Base-by-base conservation (phyloP, 331 rosid species). In the Cydonia oblonga region DNA sequence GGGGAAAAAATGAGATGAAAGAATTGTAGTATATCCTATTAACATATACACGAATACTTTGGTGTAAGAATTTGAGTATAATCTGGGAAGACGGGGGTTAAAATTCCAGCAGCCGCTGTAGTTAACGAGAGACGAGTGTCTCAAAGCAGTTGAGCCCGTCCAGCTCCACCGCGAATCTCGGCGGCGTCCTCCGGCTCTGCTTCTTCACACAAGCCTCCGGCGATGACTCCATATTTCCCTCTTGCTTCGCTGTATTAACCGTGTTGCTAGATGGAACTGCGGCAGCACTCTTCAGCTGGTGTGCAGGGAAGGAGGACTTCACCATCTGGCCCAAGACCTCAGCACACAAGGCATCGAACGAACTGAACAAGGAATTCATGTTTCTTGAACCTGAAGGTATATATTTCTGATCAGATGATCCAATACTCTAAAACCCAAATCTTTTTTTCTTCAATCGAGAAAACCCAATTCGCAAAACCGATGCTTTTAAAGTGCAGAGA, bases 141-240 rank as follows among this genome's bases (percentile, higher is more conserved):
- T 85, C 89, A 29, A 85, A 85, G 44, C 85, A 83, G 73, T 85
- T 53, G 40, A 85, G 73, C 11, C 89, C 89, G 63, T 82, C 89
- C 15, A 85, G 69, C 57, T 85, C 89, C 26, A 73, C 78, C 10
- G 89, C 89, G 20, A 81, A 80, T 60, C 89, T 46, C 0, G 71
- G 76, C 32, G 57, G 58, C 4, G n/a, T 51, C 44, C 14, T 46
- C 60, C 18, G 74, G 35, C 42, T 66, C 76, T 13, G 58, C 35
- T 44, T 23, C 35, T 53, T 71, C 4, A 38, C 42, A 38, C 0
- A 1, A 56, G 46, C 24, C 64, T 61, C 52, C 5, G 30, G 61
- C 60, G 0, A 29, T 32, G 72, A 19, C 9, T 40, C 49, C 26
- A 4, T 35, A 25, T n/a, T 33, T 23, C 44, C 67, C 23, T 30